These are phyloP conservation scores for Picochlorum sp. DNA, from an alignment of 139 green algal species.

Conservation along the genomic window DNA sequence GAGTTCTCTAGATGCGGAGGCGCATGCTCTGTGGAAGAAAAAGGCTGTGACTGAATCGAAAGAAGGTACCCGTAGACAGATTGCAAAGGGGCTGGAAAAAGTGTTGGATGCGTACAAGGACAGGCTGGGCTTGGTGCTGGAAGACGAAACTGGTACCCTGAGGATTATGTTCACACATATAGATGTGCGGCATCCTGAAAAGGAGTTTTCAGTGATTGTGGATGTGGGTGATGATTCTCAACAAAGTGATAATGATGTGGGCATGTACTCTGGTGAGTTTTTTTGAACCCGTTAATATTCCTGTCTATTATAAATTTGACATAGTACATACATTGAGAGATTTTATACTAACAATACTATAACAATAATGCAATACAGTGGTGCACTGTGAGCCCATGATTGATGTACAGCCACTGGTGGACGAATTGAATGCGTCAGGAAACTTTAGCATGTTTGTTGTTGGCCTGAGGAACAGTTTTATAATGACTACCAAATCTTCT, in stretches of 20 bases:
- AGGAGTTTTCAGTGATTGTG: slow-evolving; percentile 5
- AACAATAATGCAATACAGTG: too few relatives aligned
- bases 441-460: slow-evolving; percentile 19
- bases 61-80: slow-evolving; percentile 5
- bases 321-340: too few relatives aligned
- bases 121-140: slow-evolving; percentile 11
- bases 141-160: not conserved
- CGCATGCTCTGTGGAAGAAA: slow-evolving; percentile 3
- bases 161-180: not conserved
- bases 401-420: not conserved
- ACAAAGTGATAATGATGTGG: not conserved
- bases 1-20: slow-evolving; percentile 9
- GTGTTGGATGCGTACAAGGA: slow-evolving; percentile 7
- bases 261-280: not conserved
- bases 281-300: too few relatives aligned
- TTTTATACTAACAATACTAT: too few relatives aligned
- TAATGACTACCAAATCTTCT: too few relatives aligned
- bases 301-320: too few relatives aligned
- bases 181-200: not conserved
- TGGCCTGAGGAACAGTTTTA: slow-evolving; percentile 7
- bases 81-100: slow-evolving; percentile 11
- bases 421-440: not conserved
- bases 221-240: slow-evolving; percentile 4
- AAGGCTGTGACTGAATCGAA: slow-evolving; percentile 13
- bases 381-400: too few relatives aligned